phyloP scores from a whole-genome alignment of 2,329 filamentous ascomycete species.

The Chaetomium olivaceum region DNA sequence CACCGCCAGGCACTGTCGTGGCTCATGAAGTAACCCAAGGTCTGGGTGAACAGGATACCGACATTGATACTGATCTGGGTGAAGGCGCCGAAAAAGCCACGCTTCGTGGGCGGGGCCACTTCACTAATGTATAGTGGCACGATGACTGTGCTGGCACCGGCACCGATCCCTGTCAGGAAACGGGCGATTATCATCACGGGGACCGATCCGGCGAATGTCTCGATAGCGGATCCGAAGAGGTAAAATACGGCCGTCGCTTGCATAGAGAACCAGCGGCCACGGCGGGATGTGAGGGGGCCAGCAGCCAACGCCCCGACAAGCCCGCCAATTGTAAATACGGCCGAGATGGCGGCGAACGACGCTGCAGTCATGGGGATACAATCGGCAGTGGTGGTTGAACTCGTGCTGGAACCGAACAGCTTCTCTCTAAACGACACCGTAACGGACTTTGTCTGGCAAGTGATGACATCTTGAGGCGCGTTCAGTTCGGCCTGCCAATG shows the following conservation, averaged over 20 bases:
- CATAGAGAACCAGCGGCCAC: slow-evolving; percentile 76
- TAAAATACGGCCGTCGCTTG: slow-evolving; percentile 76
- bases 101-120: slow-evolving; percentile 71
- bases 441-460: slow-evolving; percentile 64
- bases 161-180: slow-evolving; percentile 77
- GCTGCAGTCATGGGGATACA: slow-evolving; percentile 87
- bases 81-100: slow-evolving; percentile 78
- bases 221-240: slow-evolving; percentile 70
- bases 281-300: slow-evolving; percentile 74
- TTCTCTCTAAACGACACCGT: slow-evolving; percentile 34
- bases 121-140: slow-evolving; percentile 95
- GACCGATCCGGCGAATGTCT: slow-evolving; percentile 70
- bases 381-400: slow-evolving; percentile 55
- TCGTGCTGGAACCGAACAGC: slow-evolving; percentile 30
- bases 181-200: slow-evolving; percentile 70
- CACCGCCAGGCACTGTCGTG: slow-evolving; percentile 77
- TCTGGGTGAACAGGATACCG: slow-evolving; percentile 81
- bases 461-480: slow-evolving; percentile 90
- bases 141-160: slow-evolving; percentile 86
- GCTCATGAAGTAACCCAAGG: slow-evolving; percentile 85
- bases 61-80: slow-evolving; percentile 94
- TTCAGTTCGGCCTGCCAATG: slow-evolving; percentile 82
- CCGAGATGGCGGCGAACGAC: slow-evolving; percentile 82
- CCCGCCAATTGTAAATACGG: slow-evolving; percentile 88
- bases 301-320: slow-evolving; percentile 78